Percentiles rank a stretch among this genome's conserved stretches.
Conservation (phyloP, 345 rosid species). For the Ailanthus altissimus region DNA sequence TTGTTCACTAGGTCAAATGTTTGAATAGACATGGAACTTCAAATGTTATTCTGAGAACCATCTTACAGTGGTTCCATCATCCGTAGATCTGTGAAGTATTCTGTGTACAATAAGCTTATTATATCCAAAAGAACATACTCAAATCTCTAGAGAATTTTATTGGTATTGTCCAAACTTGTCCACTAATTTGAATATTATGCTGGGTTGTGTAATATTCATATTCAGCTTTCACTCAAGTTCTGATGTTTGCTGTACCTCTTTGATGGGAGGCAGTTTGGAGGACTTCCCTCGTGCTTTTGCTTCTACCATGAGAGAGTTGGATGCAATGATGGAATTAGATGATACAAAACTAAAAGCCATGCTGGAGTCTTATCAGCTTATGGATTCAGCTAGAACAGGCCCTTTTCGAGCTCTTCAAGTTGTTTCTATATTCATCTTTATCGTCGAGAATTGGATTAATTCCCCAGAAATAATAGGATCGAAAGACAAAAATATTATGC, state of each 20-base stretch:
- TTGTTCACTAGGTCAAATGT: neutral
- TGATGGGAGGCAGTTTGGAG: constrained; percentile 52
- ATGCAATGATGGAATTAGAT: constrained; percentile 49
- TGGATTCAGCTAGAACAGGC: constrained; percentile 62
- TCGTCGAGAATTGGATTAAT: constrained; percentile 43
- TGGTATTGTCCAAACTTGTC: neutral
- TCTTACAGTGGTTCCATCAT: neutral
- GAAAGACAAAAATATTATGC: constrained; percentile 24
- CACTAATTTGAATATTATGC: neutral
- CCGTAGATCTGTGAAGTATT: no score
- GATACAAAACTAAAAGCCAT: constrained; percentile 48
- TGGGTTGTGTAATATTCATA: neutral
- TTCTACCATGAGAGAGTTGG: constrained; percentile 61
- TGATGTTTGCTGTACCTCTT: constrained; percentile 19
- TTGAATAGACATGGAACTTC: neutral
- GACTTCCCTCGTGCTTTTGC: constrained; percentile 67
- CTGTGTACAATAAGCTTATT: neutral
- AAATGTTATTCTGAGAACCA: neutral
- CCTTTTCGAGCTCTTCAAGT: constrained; percentile 73
- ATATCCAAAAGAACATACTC: neutral
- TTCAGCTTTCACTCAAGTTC: constrained; percentile 12
- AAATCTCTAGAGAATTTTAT: neutral
- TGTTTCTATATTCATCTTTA: constrained; percentile 64
- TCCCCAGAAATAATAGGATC: constrained; percentile 28
- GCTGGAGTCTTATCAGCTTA: constrained; percentile 59